Percentiles rank a stretch among this genome's conserved stretches.
phyloP scores from a whole-genome alignment of 768 basidiomycete species.

The Mycena rebaudengoi region DNA sequence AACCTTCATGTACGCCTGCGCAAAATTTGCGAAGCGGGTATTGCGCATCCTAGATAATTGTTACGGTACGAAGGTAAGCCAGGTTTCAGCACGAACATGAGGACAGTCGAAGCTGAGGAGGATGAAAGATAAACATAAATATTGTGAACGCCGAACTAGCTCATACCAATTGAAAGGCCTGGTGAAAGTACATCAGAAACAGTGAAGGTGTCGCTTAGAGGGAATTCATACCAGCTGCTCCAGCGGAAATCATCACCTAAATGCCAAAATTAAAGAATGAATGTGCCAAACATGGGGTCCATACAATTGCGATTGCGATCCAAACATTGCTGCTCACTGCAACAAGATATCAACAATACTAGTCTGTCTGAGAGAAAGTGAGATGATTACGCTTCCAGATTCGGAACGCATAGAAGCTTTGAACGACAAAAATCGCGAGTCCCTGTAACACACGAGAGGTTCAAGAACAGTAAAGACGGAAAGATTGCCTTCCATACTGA shows the following conservation, averaged over 20 bases:
- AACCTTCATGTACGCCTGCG: not conserved
- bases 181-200: no score
- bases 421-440: no score
- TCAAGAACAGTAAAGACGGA: constrained; percentile 32
- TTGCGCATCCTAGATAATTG: no score
- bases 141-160: not conserved
- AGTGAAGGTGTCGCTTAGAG: no score
- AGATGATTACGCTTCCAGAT: constrained; percentile 18
- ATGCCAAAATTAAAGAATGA: not conserved
- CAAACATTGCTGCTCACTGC: constrained; percentile 23
- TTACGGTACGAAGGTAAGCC: no score
- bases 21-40: constrained; percentile 22
- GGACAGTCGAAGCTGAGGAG: no score
- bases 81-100: no score
- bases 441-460: no score
- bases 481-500: no score
- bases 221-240: no score
- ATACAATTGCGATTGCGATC: constrained; percentile 23
- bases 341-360: not conserved
- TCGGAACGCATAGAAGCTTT: constrained; percentile 30
- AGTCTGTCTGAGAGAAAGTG: not conserved
- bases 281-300: not conserved
- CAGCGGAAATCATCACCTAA: constrained; percentile 27
- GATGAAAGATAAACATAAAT: no score
- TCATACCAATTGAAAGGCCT: not conserved